Base-by-base conservation (phyloP, 2,329 filamentous ascomycete genomes). In the Diplodia seriata region DNA sequence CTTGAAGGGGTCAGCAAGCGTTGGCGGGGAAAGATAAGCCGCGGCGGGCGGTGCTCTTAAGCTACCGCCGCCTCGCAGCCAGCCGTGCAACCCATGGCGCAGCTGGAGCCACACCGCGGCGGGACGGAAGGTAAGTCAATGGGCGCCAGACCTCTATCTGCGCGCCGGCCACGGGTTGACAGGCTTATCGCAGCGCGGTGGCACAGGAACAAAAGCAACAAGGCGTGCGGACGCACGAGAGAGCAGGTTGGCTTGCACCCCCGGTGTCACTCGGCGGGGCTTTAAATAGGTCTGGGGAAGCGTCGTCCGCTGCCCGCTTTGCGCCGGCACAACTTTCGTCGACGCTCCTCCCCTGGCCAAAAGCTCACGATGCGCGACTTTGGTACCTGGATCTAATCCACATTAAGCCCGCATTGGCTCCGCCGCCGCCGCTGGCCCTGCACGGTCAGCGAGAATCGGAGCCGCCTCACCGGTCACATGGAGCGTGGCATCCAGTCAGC, bases 371-470 rank as follows among this genome's bases (percentile, higher is more conserved):
- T 65, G 62, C 62, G 62, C 62, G 50, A 65, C 61, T 65, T 65
- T 65, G 38, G 62, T 65, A 65, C 62, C 62, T 65, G 62, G 51
- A 18, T 49, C 62, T 65, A 65, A 26, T 55, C 62, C 62, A 43
- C 50, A 43, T 65, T 65, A 50, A 50, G 62, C 23, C 62, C 62
- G 51, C 59, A 51, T 51, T 63, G 59, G 59, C 26, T 38, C 59
- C 59, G 59, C 50, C n/a, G 38, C 33, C 57, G 26, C 18, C 36
- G 36, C 40, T 62, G 36, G 57, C 57, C 43, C 59, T 53, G 59
- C 51, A 65, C 51, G 62, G 50, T 55, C 33, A 53, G 49, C 49
- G 50, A 31, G 49, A 38, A 31, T 20, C 23, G 49, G 36, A 26
- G 61, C 36, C 11, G 62, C 50, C 15, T 65, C 62, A 55, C 33